Percentiles rank a stretch among this genome's conserved stretches.
Conservation (phyloP, 768 basidiomycete genomes). For the Hortiboletus flavorubellus region DNA sequence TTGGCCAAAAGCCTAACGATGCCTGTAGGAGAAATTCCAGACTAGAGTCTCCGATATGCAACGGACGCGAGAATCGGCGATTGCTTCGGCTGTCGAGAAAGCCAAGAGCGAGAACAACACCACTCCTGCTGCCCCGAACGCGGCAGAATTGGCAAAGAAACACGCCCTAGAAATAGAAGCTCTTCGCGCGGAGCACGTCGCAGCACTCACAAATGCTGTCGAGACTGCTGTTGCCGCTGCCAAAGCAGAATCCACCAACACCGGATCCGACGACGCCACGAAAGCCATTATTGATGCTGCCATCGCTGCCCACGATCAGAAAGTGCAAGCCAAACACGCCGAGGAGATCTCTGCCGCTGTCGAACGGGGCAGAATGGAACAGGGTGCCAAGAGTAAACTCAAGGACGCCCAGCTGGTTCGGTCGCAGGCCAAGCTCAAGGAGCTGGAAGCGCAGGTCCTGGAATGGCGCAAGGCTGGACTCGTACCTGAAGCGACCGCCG, state of each 20-base stretch:
- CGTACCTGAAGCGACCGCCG: conserved; percentile 37
- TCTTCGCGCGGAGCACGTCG: conserved; percentile 53
- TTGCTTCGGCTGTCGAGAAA: conserved; percentile 58
- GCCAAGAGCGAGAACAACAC: conserved; percentile 44
- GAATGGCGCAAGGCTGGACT: conserved; percentile 53
- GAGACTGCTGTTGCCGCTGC: conserved; percentile 43
- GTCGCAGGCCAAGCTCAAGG: conserved; percentile 60
- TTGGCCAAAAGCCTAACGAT: neutral
- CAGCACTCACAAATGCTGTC: conserved; percentile 52
- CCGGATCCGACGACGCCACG: conserved; percentile 31
- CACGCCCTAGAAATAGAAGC: conserved; percentile 60
- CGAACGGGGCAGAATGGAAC: conserved; percentile 67
- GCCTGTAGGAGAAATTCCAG: conserved; percentile 59
- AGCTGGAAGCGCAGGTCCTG: conserved; percentile 60
- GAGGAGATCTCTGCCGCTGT: conserved; percentile 62
- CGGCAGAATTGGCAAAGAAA: conserved; percentile 43
- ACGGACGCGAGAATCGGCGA: conserved; percentile 48
- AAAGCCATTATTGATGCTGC: conserved; percentile 50
- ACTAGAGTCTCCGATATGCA: conserved; percentile 49
- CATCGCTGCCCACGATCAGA: conserved; percentile 46
- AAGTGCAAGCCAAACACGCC: conserved; percentile 43
- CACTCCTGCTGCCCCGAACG: conserved; percentile 18
- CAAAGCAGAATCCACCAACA: conserved; percentile 31
- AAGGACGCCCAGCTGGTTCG: conserved; percentile 70
- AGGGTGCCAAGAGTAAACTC: conserved; percentile 55